These are phyloP conservation scores for Paramecium pentaurelia DNA, from an alignment of 73 alveolate genomes.

Conservation along the genomic window DNA sequence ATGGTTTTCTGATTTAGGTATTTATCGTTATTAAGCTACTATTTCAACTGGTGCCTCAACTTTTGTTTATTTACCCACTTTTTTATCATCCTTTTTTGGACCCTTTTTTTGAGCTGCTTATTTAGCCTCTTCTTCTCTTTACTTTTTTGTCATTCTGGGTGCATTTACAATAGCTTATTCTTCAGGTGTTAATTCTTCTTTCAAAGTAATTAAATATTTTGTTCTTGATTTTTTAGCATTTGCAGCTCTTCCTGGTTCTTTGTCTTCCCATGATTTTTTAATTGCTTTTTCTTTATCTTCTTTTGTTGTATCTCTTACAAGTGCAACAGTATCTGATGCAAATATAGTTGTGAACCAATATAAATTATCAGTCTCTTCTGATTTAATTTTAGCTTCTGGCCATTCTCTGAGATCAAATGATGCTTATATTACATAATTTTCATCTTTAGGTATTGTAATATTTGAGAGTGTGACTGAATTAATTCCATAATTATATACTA, in stretches of 20 bases:
- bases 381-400: constrained; percentile 71
- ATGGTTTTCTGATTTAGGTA: constrained; percentile 44
- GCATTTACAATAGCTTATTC: constrained; percentile 48
- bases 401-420: constrained; percentile 77
- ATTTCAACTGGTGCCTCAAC: constrained; percentile 46
- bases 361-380: constrained; percentile 65
- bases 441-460: constrained; percentile 56
- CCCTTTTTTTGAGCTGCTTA: constrained; percentile 48
- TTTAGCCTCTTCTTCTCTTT: constrained; percentile 53
- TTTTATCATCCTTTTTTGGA: constrained; percentile 60
- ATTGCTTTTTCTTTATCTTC: constrained; percentile 96
- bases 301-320: constrained; percentile 92
- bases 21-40: not conserved
- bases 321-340: constrained; percentile 90
- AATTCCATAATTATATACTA: constrained; percentile 67
- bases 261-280: constrained; percentile 93
- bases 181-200: constrained; percentile 68
- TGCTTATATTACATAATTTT: constrained; percentile 70
- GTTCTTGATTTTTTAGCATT: constrained; percentile 90
- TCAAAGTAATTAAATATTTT: constrained; percentile 74
- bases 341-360: constrained; percentile 88
- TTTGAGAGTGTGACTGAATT: constrained; percentile 75
- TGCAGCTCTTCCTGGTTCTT: constrained; percentile 97
- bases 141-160: constrained; percentile 57
- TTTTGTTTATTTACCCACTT: constrained; percentile 43